A percentile compares a stretch with the other conserved stretches of the same genome.
Evolutionary conservation across 345 rosid species (phyloP).

Genomic region (Eucalyptus virginea): DNA sequence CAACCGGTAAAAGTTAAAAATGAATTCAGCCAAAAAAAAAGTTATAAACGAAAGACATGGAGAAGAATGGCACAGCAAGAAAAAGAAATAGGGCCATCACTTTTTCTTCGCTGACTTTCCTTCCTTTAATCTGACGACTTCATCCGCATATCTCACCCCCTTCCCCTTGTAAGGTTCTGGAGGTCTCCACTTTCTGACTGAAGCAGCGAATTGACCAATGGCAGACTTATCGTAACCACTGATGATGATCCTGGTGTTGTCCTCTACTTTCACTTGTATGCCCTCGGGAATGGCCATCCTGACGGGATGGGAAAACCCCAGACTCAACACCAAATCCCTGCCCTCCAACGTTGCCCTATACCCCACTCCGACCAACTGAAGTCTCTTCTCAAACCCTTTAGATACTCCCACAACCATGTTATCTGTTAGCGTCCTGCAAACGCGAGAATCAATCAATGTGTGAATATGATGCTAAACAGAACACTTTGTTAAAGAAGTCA

Average conservation of each 20-base stretch:
- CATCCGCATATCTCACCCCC: conserved; percentile 86
- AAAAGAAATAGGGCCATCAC: conserved; percentile 3
- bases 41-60: not conserved
- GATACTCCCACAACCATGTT: conserved; percentile 97
- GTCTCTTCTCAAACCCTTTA: conserved; percentile 93
- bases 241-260: conserved; percentile 60
- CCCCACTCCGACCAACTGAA: conserved; percentile 81
- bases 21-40: not conserved
- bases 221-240: conserved; percentile 69
- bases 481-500: not conserved
- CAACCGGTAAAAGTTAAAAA: not conserved
- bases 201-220: conserved; percentile 87
- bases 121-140: conserved; percentile 71
- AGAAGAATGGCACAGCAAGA: not conserved
- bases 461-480: not conserved
- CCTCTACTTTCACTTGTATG: conserved; percentile 75
- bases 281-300: conserved; percentile 74
- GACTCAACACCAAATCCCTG: conserved; percentile 63
- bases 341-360: conserved; percentile 84
- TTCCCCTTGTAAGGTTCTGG: conserved; percentile 98
- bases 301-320: conserved; percentile 92
- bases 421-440: conserved; percentile 72
- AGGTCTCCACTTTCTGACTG: conserved; percentile 87
- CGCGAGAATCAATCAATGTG: not conserved
- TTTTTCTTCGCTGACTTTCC: conserved; percentile 98